A percentile compares a stretch with the other conserved stretches of the same genome.
Conservation (phyloP, 2,329 filamentous ascomycete species). For the Coniochaeta ligniaria region DNA sequence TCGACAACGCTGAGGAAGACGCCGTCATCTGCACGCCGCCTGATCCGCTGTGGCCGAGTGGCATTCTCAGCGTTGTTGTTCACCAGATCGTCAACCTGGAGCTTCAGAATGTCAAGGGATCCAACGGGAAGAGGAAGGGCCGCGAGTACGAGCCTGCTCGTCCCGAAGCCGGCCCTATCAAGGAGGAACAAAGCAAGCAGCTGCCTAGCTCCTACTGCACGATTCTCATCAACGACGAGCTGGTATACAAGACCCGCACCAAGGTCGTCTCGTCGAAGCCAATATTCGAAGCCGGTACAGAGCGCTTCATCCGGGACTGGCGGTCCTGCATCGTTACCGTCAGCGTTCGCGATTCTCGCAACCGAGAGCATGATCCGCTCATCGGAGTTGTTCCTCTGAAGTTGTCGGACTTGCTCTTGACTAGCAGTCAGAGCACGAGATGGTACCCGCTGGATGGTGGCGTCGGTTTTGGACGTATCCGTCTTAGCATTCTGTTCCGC, state of each 20-base stretch:
- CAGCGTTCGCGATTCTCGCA: conserved; percentile 79
- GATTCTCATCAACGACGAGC: conserved; percentile 79
- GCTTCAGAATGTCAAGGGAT: conserved; percentile 84
- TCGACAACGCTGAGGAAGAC: conserved; percentile 69
- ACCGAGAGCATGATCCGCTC: conserved; percentile 90
- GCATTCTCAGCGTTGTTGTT: conserved; percentile 76
- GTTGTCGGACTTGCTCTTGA: conserved; percentile 80
- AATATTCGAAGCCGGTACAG: conserved; percentile 95
- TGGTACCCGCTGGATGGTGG: conserved; percentile 98
- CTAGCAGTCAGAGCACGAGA: conserved; percentile 74
- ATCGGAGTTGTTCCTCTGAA: conserved; percentile 87
- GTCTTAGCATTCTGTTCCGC: conserved; percentile 84
- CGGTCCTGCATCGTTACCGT: conserved; percentile 78
- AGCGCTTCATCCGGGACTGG: conserved; percentile 92
- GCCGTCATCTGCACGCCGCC: conserved; percentile 85
- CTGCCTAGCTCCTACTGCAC: conserved; percentile 92
- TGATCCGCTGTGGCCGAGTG: conserved; percentile 93
- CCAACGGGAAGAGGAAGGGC: conserved; percentile 70
- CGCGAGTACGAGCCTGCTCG: conserved; percentile 86
- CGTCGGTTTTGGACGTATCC: conserved; percentile 82
- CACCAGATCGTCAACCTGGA: conserved; percentile 96
- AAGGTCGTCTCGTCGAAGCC: conserved; percentile 93
- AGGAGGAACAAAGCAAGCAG: conserved; percentile 72
- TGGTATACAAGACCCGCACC: conserved; percentile 85
- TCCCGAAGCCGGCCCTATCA: conserved; percentile 71